phyloP scores from a whole-genome alignment of 805 yeast genomes.

The Candida loeiensis region DNA sequence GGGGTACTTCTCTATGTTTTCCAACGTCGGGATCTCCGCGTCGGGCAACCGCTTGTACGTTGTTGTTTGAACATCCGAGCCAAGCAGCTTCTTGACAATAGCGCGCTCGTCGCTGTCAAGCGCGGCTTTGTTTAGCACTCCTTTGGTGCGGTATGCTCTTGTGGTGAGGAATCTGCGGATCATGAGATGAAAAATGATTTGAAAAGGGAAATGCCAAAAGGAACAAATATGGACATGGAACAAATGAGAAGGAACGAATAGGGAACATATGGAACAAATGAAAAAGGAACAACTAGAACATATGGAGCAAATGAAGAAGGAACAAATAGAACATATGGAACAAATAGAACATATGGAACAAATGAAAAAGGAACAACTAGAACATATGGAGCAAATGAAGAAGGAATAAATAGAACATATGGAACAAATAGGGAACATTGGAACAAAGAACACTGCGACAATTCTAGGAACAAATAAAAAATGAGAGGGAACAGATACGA shows the following conservation, averaged over 20 bases:
- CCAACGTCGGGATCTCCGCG: slow-evolving; percentile 10
- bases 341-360: not conserved
- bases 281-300: not conserved
- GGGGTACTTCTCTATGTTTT: slow-evolving; percentile 12
- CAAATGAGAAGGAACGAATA: not conserved
- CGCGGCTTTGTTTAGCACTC: slow-evolving; percentile 7
- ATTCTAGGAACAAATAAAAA: not conserved
- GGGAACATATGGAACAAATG: not conserved
- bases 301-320: not conserved
- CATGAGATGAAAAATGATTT: not conserved
- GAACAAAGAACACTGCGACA: not conserved
- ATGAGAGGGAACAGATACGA: no score
- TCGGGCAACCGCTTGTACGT: not conserved
- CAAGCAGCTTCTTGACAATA: not conserved
- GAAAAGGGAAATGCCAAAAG: not conserved
- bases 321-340: no score
- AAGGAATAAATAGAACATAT: not conserved
- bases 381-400: not conserved
- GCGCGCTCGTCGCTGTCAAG: slow-evolving; percentile 3
- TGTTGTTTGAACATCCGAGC: not conserved
- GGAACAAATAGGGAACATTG: no score
- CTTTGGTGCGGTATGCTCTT: slow-evolving; percentile 9
- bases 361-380: not conserved
- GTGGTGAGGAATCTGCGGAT: not conserved
- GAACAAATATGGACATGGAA: not conserved